Conservation (phyloP, 83 land plant genomes). For the Isoetes engelmannii region DNA sequence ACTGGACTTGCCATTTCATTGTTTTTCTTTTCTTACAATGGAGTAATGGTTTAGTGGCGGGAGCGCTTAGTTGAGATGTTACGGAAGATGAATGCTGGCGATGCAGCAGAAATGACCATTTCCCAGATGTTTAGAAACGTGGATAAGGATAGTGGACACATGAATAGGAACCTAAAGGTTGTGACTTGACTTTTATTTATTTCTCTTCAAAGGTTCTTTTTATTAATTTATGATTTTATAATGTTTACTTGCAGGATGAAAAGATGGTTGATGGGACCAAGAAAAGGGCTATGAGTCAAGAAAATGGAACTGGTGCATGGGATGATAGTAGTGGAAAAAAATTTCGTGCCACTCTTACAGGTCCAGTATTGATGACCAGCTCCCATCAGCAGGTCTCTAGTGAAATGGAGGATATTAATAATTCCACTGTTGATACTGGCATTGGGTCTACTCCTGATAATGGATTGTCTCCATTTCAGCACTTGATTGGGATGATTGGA, state of each 20-base stretch:
- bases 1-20: too few species aligned
- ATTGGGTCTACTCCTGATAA: conserved; percentile 8
- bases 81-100: conserved; percentile 56
- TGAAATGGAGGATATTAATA: too few species aligned
- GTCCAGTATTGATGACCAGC: too few species aligned
- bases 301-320: conserved; percentile 16
- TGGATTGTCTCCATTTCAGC: conserved; percentile 51
- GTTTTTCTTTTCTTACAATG: too few species aligned
- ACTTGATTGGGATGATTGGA: conserved; percentile 72
- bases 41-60: conserved; percentile 59
- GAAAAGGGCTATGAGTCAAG: conserved; percentile 22
- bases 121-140: conserved; percentile 28
- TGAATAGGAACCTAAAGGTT: not conserved
- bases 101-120: conserved; percentile 39
- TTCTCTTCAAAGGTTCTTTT: not conserved
- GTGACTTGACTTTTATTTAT: not conserved
- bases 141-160: conserved; percentile 14
- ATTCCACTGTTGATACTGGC: too few species aligned
- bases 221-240: not conserved
- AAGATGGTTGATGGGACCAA: not conserved
- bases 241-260: too few species aligned
- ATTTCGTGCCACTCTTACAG: not conserved
- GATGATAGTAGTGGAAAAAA: conserved; percentile 19
- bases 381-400: too few species aligned
- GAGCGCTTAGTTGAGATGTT: conserved; percentile 70